Evolutionary conservation across 352 stramenopile species (phyloP).

Genomic region (Pythium diclinum): DNA sequence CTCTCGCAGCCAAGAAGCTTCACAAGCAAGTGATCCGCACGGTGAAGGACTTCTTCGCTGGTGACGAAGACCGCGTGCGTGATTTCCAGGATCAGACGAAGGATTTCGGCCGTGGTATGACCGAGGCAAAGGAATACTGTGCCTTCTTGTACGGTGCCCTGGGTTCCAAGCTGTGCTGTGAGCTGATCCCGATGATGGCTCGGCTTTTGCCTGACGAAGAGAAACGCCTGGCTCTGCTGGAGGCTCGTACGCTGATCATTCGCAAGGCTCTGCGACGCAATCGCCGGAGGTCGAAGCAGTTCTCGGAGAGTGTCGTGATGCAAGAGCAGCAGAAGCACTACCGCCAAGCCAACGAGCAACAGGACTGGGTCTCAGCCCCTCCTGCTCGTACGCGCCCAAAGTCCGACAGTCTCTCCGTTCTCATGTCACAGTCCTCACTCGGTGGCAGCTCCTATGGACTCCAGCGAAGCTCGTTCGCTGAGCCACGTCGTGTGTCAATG

Average conservation of each 20-base stretch:
- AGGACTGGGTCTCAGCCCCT: conserved; percentile 15
- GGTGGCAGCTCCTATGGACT: conserved; percentile 9
- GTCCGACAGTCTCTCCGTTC: conserved; percentile 19
- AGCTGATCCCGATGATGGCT: conserved; percentile 75
- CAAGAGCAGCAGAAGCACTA: conserved; percentile 41
- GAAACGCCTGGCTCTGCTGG: conserved; percentile 60
- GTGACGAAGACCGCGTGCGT: conserved; percentile 69
- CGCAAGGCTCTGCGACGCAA: conserved; percentile 55
- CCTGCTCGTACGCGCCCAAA: conserved; percentile 19
- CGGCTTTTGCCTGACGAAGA: conserved; percentile 59
- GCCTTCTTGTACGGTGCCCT: conserved; percentile 70
- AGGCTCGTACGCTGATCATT: conserved; percentile 60
- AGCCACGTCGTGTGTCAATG: conserved; percentile 7
- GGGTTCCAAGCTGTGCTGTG: conserved; percentile 61
- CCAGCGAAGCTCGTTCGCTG: conserved; percentile 24
- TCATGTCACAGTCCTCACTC: conserved; percentile 4
- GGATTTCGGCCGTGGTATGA: conserved; percentile 70
- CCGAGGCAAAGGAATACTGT: conserved; percentile 69
- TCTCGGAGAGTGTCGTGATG: conserved; percentile 69
- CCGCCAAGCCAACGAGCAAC: conserved; percentile 21
- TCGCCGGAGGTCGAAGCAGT: conserved; percentile 73
- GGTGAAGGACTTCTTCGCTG: conserved; percentile 53
- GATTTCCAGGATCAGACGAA: conserved; percentile 80
- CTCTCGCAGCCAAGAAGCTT: conserved; percentile 59
- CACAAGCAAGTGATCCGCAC: conserved; percentile 72